These are phyloP conservation scores for Trametes sanguinea DNA, from an alignment of 768 basidiomycete genomes.

Conservation along the genomic window DNA sequence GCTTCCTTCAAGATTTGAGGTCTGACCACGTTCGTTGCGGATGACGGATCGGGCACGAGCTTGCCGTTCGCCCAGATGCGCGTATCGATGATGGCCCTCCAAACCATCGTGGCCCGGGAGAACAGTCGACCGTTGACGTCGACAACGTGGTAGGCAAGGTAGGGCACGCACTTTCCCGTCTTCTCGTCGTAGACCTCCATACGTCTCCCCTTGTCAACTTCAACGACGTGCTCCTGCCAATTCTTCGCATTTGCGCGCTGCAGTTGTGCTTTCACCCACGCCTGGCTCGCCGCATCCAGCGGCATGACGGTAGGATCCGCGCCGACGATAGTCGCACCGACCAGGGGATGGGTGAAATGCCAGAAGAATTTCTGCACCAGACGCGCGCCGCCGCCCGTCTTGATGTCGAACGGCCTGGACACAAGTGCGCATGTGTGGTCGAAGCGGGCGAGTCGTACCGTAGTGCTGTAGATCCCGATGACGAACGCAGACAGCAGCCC, in stretches of 20 bases:
- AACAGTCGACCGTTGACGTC: conserved; percentile 15
- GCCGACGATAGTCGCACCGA: conserved; percentile 3
- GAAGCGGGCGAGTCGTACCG: conserved; percentile 15
- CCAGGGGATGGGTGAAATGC: conserved; percentile 14
- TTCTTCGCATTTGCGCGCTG: background rate
- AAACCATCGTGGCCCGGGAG: conserved; percentile 18
- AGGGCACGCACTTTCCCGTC: background rate
- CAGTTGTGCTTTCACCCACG: conserved; percentile 2
- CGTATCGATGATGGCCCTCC: conserved; percentile 17
- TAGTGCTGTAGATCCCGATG: conserved; percentile 16
- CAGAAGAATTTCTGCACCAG: conserved; percentile 18
- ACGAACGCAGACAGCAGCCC: conserved; percentile 11
- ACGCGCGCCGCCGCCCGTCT: conserved; percentile 8
- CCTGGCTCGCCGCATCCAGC: background rate
- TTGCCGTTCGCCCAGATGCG: background rate
- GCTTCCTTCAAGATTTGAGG: conserved; percentile 17
- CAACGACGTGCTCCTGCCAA: background rate
- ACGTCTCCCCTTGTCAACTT: conserved; percentile 2
- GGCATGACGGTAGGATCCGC: conserved; percentile 5
- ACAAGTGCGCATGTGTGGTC: conserved; percentile 19
- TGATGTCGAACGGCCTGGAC: background rate
- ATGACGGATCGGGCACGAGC: background rate
- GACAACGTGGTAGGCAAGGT: conserved; percentile 3
- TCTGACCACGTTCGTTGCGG: background rate
- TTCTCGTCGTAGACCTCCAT: conserved; percentile 4